phyloP scores from a whole-genome alignment of 306 rosid species.

The Acacia crassicarpa region DNA sequence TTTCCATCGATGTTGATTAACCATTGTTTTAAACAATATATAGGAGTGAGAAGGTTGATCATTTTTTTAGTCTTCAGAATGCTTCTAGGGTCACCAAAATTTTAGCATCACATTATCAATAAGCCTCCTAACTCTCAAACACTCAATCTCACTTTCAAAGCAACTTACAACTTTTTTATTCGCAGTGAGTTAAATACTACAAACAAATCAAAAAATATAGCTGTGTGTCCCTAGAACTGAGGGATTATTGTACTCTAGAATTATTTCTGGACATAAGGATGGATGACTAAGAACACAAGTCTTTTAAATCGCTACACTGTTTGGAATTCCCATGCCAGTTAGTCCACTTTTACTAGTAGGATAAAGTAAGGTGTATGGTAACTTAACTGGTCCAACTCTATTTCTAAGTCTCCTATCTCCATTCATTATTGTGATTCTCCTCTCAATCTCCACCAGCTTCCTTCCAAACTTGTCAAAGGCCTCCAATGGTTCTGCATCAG shows the following conservation, averaged over 20 bases:
- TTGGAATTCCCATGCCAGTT: slow-evolving; percentile 79
- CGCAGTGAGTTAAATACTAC: neutral
- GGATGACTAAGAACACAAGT: neutral
- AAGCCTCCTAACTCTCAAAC: neutral
- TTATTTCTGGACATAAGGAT: neutral
- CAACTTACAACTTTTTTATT: neutral
- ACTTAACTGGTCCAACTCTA: slow-evolving; percentile 61
- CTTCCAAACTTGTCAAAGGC: slow-evolving; percentile 60
- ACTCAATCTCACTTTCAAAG: neutral
- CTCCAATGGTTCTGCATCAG: slow-evolving; percentile 42
- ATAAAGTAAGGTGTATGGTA: slow-evolving; percentile 75
- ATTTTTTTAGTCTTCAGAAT: too few species aligned
- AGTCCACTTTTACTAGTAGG: slow-evolving; percentile 63
- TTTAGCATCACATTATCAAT: too few species aligned
- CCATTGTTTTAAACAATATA: too few species aligned
- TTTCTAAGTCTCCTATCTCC: slow-evolving; percentile 54
- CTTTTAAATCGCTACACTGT: slow-evolving; percentile 65
- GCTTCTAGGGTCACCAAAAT: too few species aligned
- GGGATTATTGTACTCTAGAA: neutral
- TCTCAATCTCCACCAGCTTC: slow-evolving; percentile 52
- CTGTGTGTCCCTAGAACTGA: neutral
- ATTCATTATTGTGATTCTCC: slow-evolving; percentile 48
- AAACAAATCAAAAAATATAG: neutral
- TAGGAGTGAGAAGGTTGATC: too few species aligned
- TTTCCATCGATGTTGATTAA: neutral